Evolutionary conservation across 495 filamentous ascomycete species (phyloP).

Genomic region (Hypoxylon subgilvum): DNA sequence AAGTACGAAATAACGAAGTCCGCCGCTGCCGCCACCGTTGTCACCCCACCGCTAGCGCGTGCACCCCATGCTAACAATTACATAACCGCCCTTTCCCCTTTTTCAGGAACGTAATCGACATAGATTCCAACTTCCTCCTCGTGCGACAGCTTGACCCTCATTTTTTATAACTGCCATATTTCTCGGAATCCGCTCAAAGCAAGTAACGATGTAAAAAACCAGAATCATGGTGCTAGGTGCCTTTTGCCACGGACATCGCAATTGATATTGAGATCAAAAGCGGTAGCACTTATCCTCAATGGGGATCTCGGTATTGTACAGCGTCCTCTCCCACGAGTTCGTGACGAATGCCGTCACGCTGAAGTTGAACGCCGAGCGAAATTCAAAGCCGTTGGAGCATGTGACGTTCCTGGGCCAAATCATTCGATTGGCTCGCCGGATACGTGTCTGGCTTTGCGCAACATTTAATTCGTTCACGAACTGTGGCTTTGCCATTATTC

Average conservation of each 20-base stretch:
- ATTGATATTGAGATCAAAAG: slow-evolving; percentile 6
- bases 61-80: slow-evolving; percentile 12
- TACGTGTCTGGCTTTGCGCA: slow-evolving; percentile 21
- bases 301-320: slow-evolving; percentile 27
- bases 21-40: slow-evolving; percentile 4
- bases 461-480: slow-evolving; percentile 31
- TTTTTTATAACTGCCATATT: slow-evolving; percentile 7
- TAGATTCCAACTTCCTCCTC: slow-evolving; percentile 18
- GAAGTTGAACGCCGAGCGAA: slow-evolving; percentile 34
- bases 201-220: slow-evolving; percentile 4
- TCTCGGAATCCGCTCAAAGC: neutral
- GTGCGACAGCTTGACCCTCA: slow-evolving; percentile 3
- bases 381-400: slow-evolving; percentile 26
- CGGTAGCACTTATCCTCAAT: slow-evolving; percentile 28
- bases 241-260: neutral
- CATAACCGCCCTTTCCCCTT: slow-evolving; percentile 14
- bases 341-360: slow-evolving; percentile 22
- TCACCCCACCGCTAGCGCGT: slow-evolving; percentile 4
- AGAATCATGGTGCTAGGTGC: neutral
- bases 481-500: slow-evolving; percentile 19
- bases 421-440: slow-evolving; percentile 28
- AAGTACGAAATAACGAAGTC: slow-evolving; percentile 13
- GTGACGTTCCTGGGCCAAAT: slow-evolving; percentile 27
- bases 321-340: slow-evolving; percentile 13
- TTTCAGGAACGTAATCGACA: slow-evolving; percentile 12